phyloP scores from a whole-genome alignment of 345 rosid genomes.

The Arabidopsis arenosa region DNA sequence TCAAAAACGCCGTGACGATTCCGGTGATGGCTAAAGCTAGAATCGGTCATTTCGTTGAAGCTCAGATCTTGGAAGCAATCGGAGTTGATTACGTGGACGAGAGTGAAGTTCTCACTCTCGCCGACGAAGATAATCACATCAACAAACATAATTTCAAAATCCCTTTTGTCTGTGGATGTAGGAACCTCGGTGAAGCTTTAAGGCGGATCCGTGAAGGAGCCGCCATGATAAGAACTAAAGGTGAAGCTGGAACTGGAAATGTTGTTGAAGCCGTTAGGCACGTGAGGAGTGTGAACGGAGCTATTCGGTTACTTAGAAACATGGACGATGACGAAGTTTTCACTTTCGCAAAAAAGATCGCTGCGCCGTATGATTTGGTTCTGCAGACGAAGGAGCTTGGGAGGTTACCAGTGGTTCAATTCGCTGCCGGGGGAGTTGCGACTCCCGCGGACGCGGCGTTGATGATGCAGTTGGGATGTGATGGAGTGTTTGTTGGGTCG shows the following conservation, averaged over 20 bases:
- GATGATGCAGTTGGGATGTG: constrained; percentile 83
- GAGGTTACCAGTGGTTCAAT: constrained; percentile 70
- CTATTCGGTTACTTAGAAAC: constrained; percentile 58
- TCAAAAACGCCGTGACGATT: constrained; percentile 64
- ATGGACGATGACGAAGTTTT: constrained; percentile 89
- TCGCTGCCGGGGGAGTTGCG: constrained; percentile 78
- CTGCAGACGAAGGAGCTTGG: constrained; percentile 80
- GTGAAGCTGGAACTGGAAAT: constrained; percentile 87
- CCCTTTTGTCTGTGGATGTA: constrained; percentile 86
- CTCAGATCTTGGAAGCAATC: constrained; percentile 68
- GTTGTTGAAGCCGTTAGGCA: constrained; percentile 81
- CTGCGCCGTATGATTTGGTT: constrained; percentile 69
- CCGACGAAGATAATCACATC: constrained; percentile 82
- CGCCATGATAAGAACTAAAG: constrained; percentile 86
- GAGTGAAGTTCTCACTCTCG: constrained; percentile 73
- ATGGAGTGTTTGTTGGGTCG: constrained; percentile 73
- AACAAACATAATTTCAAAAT: constrained; percentile 81
- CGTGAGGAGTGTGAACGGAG: constrained; percentile 79
- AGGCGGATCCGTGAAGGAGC: constrained; percentile 80
- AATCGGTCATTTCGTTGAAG: constrained; percentile 74
- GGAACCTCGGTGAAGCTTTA: constrained; percentile 80
- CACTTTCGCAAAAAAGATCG: constrained; percentile 66
- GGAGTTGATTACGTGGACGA: constrained; percentile 85
- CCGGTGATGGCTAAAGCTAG: constrained; percentile 79
- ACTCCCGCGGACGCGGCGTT: constrained; percentile 81